A percentile compares a stretch with the other conserved stretches of the same genome.
Conservation (phyloP, 164 flowering plant genomes). For the Magnolia kwangsiensis region DNA sequence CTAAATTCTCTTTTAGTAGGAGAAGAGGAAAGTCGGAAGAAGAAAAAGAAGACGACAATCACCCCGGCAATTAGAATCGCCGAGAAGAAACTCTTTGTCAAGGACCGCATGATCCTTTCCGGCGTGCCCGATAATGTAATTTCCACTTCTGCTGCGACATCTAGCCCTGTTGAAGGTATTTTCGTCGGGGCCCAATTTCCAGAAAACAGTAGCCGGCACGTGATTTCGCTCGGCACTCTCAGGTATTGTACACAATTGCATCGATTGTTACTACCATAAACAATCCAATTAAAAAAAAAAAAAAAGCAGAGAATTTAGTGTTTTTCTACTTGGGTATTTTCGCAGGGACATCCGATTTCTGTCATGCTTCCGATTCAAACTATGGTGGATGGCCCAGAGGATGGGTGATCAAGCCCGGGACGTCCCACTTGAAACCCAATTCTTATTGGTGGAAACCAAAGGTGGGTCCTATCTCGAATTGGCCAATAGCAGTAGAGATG, state of each 20-base stretch:
- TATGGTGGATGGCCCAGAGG: conserved; percentile 98
- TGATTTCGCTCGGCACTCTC: conserved; percentile 64
- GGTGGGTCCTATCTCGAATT: conserved; percentile 47
- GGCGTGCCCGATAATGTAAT: conserved; percentile 69
- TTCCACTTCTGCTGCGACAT: conserved; percentile 49
- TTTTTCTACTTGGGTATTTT: background rate
- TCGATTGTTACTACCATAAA: background rate
- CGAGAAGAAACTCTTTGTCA: conserved; percentile 58
- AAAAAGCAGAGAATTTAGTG: background rate
- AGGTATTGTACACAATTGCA: conserved; percentile 11
- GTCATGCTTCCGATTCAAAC: conserved; percentile 83
- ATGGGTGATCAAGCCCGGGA: conserved; percentile 79
- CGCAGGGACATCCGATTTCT: conserved; percentile 61
- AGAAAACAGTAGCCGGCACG: conserved; percentile 57
- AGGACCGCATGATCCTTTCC: conserved; percentile 55
- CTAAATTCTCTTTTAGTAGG: background rate
- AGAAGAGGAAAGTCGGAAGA: conserved; percentile 13
- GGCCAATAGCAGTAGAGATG: conserved; percentile 19
- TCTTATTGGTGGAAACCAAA: conserved; percentile 61
- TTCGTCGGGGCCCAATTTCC: conserved; percentile 71
- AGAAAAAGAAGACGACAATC: conserved; percentile 58
- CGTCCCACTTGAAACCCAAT: conserved; percentile 88
- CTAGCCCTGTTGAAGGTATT: conserved; percentile 69
- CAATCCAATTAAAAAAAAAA: background rate
- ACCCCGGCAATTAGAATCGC: conserved; percentile 58